Evolutionary conservation across 495 filamentous ascomycete species (phyloP).

Genomic region (Platismatia glauca): DNA sequence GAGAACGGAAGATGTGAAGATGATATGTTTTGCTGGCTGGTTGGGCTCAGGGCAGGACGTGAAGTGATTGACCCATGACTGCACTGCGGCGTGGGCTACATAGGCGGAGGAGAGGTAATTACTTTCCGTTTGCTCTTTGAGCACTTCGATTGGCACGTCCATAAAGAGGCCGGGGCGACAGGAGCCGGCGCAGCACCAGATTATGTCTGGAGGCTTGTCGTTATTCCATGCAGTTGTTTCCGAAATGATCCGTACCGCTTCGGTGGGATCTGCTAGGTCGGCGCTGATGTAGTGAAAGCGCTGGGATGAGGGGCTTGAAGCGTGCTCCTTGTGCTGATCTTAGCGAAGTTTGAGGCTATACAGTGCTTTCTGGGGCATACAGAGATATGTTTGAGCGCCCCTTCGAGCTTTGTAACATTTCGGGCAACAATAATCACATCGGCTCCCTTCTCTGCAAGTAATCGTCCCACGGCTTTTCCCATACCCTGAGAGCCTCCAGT

Average conservation of each 20-base stretch:
- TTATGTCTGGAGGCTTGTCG: conserved; percentile 63
- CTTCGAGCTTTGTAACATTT: conserved; percentile 63
- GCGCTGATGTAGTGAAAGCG: conserved; percentile 76
- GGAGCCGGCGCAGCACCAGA: conserved; percentile 85
- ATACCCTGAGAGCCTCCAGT: conserved; percentile 93
- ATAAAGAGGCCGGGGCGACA: conserved; percentile 70
- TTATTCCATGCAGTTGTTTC: conserved; percentile 81
- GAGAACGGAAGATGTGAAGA: conserved; percentile 75
- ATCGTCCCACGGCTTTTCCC: conserved; percentile 63
- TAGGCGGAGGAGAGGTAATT: conserved; percentile 89
- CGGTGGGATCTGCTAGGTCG: conserved; percentile 63
- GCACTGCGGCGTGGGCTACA: conserved; percentile 60
- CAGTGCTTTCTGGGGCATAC: conserved; percentile 30
- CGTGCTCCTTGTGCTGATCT: conserved; percentile 61
- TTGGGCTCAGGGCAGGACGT: conserved; percentile 25
- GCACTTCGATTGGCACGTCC: conserved; percentile 52
- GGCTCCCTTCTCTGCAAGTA: conserved; percentile 76
- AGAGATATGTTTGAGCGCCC: conserved; percentile 56
- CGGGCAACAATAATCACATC: conserved; percentile 79
- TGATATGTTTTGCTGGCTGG: conserved; percentile 50
- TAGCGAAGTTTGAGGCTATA: conserved; percentile 52
- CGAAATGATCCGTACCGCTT: conserved; percentile 56
- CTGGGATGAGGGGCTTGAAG: conserved; percentile 53
- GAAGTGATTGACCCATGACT: conserved; percentile 35
- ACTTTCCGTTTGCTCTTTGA: conserved; percentile 76